These are phyloP conservation scores for Scortechinia acanthostroma DNA, from an alignment of 2,329 filamentous ascomycete species.

Conservation along the genomic window DNA sequence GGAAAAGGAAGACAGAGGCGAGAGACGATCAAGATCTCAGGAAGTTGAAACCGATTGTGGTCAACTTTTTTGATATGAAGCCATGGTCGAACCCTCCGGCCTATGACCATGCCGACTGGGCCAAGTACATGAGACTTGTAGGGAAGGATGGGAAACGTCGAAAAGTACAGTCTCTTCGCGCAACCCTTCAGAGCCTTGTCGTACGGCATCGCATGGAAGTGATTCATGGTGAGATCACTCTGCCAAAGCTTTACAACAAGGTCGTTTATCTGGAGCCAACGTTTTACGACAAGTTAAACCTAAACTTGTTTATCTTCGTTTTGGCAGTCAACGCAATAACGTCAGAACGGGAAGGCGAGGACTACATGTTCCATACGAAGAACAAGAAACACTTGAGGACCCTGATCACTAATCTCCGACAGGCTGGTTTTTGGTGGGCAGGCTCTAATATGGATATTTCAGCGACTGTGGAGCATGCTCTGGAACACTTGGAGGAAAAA, in stretches of 20 bases:
- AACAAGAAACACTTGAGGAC: slow-evolving; percentile 42
- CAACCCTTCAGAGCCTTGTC: slow-evolving; percentile 46
- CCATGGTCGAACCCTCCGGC: not conserved
- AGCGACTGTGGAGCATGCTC: slow-evolving; percentile 35
- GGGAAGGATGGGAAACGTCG: slow-evolving; percentile 1
- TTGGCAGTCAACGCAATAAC: slow-evolving; percentile 56
- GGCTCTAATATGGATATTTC: slow-evolving; percentile 40
- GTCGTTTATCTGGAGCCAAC: slow-evolving; percentile 50
- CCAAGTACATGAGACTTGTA: slow-evolving; percentile 1
- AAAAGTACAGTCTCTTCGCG: slow-evolving; percentile 35
- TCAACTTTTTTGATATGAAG: not conserved
- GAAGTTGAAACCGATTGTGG: not conserved
- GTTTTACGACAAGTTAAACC: slow-evolving; percentile 53
- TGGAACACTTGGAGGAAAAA: slow-evolving; percentile 3
- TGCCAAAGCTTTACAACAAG: slow-evolving; percentile 48
- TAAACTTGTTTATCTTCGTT: slow-evolving; percentile 54
- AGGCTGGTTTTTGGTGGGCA: slow-evolving; percentile 55
- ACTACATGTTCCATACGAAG: slow-evolving; percentile 58
- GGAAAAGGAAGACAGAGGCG: not conserved
- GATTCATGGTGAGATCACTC: slow-evolving; percentile 44
- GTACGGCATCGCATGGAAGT: slow-evolving; percentile 54
- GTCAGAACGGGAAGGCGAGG: slow-evolving; percentile 50
- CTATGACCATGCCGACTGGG: not conserved
- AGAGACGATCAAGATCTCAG: not conserved
- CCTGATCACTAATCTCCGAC: slow-evolving; percentile 49